Evolutionary conservation across 2,329 filamentous ascomycete genomes (phyloP), one percentile per base, ranked within the genome.

Genomic region (Claviceps paspali): DNA sequence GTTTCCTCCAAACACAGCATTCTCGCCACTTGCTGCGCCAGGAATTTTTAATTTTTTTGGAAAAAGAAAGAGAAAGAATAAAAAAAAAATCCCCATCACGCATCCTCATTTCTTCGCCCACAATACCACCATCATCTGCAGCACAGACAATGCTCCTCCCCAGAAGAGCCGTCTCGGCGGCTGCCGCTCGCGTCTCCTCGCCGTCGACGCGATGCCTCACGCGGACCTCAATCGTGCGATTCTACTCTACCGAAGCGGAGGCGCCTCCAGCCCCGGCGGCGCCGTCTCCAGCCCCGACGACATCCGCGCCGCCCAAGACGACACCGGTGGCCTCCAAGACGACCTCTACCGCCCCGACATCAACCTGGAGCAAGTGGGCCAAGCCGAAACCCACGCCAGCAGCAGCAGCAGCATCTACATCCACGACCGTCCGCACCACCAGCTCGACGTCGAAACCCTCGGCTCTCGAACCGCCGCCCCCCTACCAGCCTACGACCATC

Each of bases 141-240:
- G n/a, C n/a, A n/a, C n/a, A 14, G 10, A 33, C 41, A 38, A 59
- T 59, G 55, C 45, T 54, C 29, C 35, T 46, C 38, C 41, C 49
- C 22, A 49, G 49, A 11, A 42, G 49, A 40, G 33, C 41, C 35
- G 38, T 52, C 36, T 44, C 40, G 12, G 43, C 43, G 26, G 48
- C 47, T 9, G 3, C n/a, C 12, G 27, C 29, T 18, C 37, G 44
- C 7, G 45, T 48, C 35, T 41, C 41, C 2, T 15, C 39, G 3
- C 29, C 38, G 28, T 38, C 35, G 29, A 36, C 43, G 26, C 45
- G 44, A 7, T 35, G 46, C 41, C 42, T 52, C 38, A 34, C 33
- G 11, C n/a, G n/a, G n/a, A n/a, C n/a, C n/a, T 34, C 43, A 7
- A 21, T 44, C n/a, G 35, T 40, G 43, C 33, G 41, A 38, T 45